Base-by-base conservation (phyloP, 163 green algal genomes). In the Chlorella variabilis region DNA sequence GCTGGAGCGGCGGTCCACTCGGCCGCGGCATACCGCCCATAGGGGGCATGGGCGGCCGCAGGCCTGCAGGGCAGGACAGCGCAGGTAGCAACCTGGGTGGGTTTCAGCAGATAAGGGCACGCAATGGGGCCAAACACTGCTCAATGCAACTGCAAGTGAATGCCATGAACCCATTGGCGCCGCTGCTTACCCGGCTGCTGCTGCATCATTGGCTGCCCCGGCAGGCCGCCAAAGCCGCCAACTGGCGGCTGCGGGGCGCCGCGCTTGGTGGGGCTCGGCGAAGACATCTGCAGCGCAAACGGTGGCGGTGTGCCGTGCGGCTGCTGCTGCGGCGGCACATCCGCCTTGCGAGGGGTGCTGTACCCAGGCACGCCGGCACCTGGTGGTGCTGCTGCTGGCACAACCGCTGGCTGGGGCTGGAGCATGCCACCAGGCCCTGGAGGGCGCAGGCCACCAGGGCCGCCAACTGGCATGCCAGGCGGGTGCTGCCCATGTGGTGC, bases 301-400 rank as follows among this genome's bases (percentile, higher is more conserved):
- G 75, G 75, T 29, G 75, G 75, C 41, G 75, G 75, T 20, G 58
- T 81, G 75, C 58, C 75, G 3, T 71, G 59, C 59, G 41, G n/a
- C n/a, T 65, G 70, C 51, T 68, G 71, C 71, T 29, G 70, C 33
- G 29, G 70, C 27, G 33, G 54, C 34, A 49, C 39, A 38, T 38
- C 56, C 0, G 42, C 38, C 21, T 81, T 81, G 41, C 41, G 39
- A 3, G 75, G 75, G 6, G 75, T 81, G 59, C 20, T 65, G 41
- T 73, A 70, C 27, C 56, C 73, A 9, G 38, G 38, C 23, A 21
- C 38, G 3, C 29, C n/a, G 62, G 42, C 68, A 31, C 25, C 66
- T 51, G 27, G 41, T 42, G 42, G 3, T 61, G 68, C 13, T 62
- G 42, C 42, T 63, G 27, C 71, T 4, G 42, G 3, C 41, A 42